Conservation (phyloP, 768 basidiomycete species). For the Leucocoprinus leucothites region DNA sequence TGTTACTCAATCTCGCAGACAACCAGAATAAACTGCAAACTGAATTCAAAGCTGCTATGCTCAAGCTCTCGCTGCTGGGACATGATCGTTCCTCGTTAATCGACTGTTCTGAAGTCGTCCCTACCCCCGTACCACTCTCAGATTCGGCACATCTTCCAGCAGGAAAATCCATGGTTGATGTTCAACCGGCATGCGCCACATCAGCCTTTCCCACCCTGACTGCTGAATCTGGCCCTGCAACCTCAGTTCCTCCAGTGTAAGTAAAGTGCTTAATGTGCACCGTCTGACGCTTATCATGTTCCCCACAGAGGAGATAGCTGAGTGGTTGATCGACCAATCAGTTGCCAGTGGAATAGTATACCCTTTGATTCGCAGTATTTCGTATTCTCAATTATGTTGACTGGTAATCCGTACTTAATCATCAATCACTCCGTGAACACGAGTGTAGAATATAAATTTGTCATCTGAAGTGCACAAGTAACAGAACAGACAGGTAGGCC, state of each 20-base stretch:
- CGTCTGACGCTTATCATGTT: no score
- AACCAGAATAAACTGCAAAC: slow-evolving; percentile 30
- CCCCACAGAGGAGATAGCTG: no score
- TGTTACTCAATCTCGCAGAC: slow-evolving; percentile 13
- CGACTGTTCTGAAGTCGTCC: slow-evolving; percentile 46
- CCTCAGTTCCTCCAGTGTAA: slow-evolving; percentile 6
- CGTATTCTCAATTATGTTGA: no score
- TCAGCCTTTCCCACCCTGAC: slow-evolving; percentile 28
- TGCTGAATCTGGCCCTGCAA: background rate
- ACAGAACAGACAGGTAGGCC: no score
- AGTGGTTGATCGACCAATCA: no score
- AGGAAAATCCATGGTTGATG: slow-evolving; percentile 22
- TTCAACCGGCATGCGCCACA: slow-evolving; percentile 32
- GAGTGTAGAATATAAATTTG: no score
- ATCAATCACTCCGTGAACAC: no score
- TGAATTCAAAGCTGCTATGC: slow-evolving; percentile 39
- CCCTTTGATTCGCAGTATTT: no score
- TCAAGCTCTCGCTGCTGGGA: slow-evolving; percentile 40
- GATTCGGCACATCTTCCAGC: slow-evolving; percentile 29
- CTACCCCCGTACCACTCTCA: slow-evolving; percentile 25
- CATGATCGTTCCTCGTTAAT: slow-evolving; percentile 32
- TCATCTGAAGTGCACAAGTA: no score
- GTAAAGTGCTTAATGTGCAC: background rate
- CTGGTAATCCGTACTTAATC: no score
- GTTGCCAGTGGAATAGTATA: no score